phyloP scores from a whole-genome alignment of 1,284 basidiomycete species.

The Bondarzewia mesenterica region DNA sequence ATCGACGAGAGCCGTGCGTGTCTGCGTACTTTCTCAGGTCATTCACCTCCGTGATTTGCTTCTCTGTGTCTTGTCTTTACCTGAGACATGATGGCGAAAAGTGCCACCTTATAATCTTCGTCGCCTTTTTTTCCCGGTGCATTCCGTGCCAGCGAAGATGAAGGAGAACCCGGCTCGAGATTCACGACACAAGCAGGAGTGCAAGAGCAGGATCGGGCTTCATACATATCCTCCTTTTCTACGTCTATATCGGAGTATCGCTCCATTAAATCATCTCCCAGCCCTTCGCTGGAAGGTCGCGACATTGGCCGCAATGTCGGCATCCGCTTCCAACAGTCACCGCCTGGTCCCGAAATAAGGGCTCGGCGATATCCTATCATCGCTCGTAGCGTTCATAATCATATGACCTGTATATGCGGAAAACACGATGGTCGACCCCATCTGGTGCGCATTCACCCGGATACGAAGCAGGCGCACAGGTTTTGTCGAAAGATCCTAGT shows the following conservation, averaged over 20 bases:
- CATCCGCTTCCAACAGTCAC: conserved; percentile 22
- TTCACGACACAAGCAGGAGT: conserved; percentile 36
- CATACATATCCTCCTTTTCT: conserved; percentile 43
- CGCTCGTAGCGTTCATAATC: too few species aligned
- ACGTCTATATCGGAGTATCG: conserved; percentile 55
- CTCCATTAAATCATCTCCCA: conserved; percentile 63
- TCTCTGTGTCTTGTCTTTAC: conserved; percentile 2
- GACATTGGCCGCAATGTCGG: conserved; percentile 23
- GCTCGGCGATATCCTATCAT: too few species aligned
- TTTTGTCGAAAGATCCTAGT: too few species aligned
- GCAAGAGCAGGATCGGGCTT: conserved; percentile 47
- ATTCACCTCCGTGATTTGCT: too few species aligned
- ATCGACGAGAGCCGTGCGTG: too few species aligned
- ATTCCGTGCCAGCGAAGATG: conserved; percentile 47
- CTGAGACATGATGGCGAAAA: conserved; percentile 54
- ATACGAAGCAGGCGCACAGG: too few species aligned
- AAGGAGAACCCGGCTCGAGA: conserved; percentile 32
- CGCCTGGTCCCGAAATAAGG: conserved; percentile 11
- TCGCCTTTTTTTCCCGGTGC: conserved; percentile 76
- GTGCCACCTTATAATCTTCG: conserved; percentile 66
- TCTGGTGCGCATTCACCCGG: too few species aligned
- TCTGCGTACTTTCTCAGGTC: too few species aligned
- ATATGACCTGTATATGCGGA: too few species aligned
- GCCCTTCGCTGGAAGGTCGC: conserved; percentile 37
- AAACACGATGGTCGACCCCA: too few species aligned